Conservation (phyloP, 805 yeast species). For the Suhomyces canberraensis region DNA sequence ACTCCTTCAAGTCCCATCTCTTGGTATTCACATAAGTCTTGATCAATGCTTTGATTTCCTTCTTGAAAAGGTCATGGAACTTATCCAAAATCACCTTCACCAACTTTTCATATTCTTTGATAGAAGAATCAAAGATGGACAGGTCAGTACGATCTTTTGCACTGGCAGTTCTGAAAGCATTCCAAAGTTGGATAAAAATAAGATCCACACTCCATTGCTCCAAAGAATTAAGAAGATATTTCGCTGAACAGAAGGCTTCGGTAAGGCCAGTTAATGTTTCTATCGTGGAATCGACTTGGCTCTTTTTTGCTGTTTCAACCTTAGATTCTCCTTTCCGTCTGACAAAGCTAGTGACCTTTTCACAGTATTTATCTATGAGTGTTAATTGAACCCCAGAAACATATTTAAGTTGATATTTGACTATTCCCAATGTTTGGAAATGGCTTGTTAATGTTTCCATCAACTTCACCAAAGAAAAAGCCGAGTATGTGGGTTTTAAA, state of each 20-base stretch:
- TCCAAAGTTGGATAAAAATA: conserved; percentile 40
- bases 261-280: conserved; percentile 28
- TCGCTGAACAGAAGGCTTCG: conserved; percentile 33
- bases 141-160: conserved; percentile 12
- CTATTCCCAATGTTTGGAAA: conserved; percentile 48
- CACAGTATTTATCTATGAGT: conserved; percentile 51
- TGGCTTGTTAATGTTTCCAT: conserved; percentile 55
- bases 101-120: conserved; percentile 22
- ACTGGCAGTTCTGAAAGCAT: conserved; percentile 21
- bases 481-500: conserved; percentile 57
- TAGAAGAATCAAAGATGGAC: conserved; percentile 29
- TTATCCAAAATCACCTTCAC: conserved; percentile 17
- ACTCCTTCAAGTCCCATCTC: conserved; percentile 26
- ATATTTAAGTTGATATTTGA: conserved; percentile 53
- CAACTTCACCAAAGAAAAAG: conserved; percentile 54
- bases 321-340: conserved; percentile 41
- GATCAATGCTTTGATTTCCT: conserved; percentile 28
- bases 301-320: conserved; percentile 9
- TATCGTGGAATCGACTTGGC: conserved; percentile 14
- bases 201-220: conserved; percentile 39
- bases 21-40: conserved; percentile 37
- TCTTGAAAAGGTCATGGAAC: conserved; percentile 29
- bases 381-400: conserved; percentile 56
- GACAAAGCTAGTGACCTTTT: conserved; percentile 27
- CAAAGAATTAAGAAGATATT: conserved; percentile 25